Base-by-base conservation (phyloP, 371 early-diverging fungal genomes). In the Lichtheimia hyalospora region DNA sequence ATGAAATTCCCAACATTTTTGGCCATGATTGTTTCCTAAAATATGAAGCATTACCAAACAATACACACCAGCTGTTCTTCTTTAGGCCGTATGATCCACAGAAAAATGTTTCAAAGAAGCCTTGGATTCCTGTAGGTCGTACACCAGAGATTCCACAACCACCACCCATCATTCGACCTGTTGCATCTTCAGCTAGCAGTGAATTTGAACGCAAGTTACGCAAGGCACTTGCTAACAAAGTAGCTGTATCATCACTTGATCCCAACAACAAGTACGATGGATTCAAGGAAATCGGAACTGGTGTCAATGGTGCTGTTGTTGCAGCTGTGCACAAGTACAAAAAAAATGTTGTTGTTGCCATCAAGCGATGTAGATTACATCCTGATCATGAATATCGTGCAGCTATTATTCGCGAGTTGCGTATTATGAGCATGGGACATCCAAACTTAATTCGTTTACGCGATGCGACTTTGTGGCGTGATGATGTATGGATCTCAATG, bases 291-390 rank as follows among this genome's bases (percentile, higher is more conserved):
- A 70, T 79, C 49, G 79, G 79, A 53, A 75, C 79, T 23, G 78
- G 75, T 51, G 79, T 79, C 50, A 79, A 79, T 68, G 79, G 79
- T 10, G 71, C 79, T 15, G 79, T 79, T 14, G 68, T 79, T 8
- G 60, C 64, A 18, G 79, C 73, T 16, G 43, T 62, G 14, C 71
- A 67, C 42, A 70, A 74, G 25, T 73, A 66, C 52, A 65, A 58
- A 43, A 71, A 66, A n/a, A 66, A 59, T 23, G 61, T 64, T 6
- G 55, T 59, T 18, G 64, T 78, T 14, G 79, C 79, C n/a, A 75
- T 79, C 54, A 79, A 79, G n/a, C 71, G 79, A 15, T 79, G 79
- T 27, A 62, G 59, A 54, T 49, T 79, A 14, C 74, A 79, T 49
- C 68, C 73, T 23, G 79, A 79, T 61, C 68, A 61, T 51, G 79